Evolutionary conservation across 1,284 basidiomycete genomes (phyloP).

Genomic region (Ustilago xerochloae): DNA sequence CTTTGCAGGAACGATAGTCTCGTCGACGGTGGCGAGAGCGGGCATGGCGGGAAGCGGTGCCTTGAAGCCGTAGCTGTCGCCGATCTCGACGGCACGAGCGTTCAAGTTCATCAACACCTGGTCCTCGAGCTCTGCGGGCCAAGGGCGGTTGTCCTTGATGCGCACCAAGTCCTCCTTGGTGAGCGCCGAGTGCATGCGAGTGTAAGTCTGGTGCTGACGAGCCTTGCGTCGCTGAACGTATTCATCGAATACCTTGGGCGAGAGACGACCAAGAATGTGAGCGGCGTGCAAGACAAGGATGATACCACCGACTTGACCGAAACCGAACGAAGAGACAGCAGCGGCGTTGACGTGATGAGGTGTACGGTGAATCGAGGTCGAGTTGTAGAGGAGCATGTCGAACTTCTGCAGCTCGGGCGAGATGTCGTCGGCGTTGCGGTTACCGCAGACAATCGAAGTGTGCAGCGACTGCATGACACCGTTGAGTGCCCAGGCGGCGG

Average conservation of each 20-base stretch:
- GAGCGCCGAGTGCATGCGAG: constrained; percentile 62
- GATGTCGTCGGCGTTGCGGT: constrained; percentile 82
- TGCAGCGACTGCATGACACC: constrained; percentile 88
- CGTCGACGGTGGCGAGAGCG: constrained; percentile 35
- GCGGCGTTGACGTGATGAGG: constrained; percentile 62
- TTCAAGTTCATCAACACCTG: constrained; percentile 91
- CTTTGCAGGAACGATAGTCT: constrained; percentile 47
- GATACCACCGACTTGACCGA: constrained; percentile 93
- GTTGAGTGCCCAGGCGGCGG: constrained; percentile 96
- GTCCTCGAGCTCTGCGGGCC: constrained; percentile 85
- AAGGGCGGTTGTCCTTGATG: constrained; percentile 95
- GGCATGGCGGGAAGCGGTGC: constrained; percentile 55
- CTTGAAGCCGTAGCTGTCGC: constrained; percentile 60
- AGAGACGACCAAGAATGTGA: constrained; percentile 85
- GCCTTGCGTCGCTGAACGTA: constrained; percentile 73
- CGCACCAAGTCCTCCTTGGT: constrained; percentile 74
- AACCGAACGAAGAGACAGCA: constrained; percentile 89
- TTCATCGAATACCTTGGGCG: constrained; percentile 77
- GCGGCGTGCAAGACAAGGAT: constrained; percentile 89
- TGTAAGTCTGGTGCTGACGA: constrained; percentile 61
- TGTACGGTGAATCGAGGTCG: constrained; percentile 78
- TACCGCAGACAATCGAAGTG: constrained; percentile 92
- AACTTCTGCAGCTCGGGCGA: constrained; percentile 90
- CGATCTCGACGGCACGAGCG: constrained; percentile 73
- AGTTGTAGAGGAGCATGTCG: constrained; percentile 94